Evolutionary conservation across 345 rosid species (phyloP).

Genomic region (Euclidium syriacum): DNA sequence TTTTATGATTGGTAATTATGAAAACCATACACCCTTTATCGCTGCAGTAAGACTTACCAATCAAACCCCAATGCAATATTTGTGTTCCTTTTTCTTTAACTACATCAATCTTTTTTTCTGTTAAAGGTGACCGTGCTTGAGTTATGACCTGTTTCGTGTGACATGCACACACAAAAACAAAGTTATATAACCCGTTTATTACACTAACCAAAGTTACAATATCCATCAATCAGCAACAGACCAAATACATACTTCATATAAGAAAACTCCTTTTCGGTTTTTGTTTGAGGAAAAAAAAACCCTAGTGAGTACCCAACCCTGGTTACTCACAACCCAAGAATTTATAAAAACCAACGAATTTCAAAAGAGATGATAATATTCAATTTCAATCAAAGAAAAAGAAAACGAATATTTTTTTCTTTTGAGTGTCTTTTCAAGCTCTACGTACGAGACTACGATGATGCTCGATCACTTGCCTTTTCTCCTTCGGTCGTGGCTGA

Average conservation of each 20-base stretch:
- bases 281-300: slow-evolving; percentile 22
- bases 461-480: slow-evolving; percentile 34
- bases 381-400: slow-evolving; percentile 14
- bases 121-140: too few relatives aligned
- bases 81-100: too few relatives aligned
- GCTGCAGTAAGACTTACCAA: too few relatives aligned
- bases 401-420: not conserved
- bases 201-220: slow-evolving; percentile 10
- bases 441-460: slow-evolving; percentile 16
- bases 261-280: slow-evolving; percentile 13
- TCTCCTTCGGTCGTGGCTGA: slow-evolving; percentile 29
- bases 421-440: not conserved
- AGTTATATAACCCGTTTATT: slow-evolving; percentile 8
- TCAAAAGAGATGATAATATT: not conserved
- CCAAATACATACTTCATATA: slow-evolving; percentile 3
- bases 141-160: too few relatives aligned
- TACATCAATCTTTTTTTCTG: too few relatives aligned
- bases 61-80: too few relatives aligned
- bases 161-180: too few relatives aligned
- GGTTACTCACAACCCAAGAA: slow-evolving; percentile 21
- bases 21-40: too few relatives aligned
- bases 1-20: too few relatives aligned
- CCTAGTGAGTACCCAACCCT: not conserved
- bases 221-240: slow-evolving; percentile 3
- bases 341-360: slow-evolving; percentile 18